Base-by-base conservation (phyloP, 1,284 basidiomycete species). In the Pascua guehoae region DNA sequence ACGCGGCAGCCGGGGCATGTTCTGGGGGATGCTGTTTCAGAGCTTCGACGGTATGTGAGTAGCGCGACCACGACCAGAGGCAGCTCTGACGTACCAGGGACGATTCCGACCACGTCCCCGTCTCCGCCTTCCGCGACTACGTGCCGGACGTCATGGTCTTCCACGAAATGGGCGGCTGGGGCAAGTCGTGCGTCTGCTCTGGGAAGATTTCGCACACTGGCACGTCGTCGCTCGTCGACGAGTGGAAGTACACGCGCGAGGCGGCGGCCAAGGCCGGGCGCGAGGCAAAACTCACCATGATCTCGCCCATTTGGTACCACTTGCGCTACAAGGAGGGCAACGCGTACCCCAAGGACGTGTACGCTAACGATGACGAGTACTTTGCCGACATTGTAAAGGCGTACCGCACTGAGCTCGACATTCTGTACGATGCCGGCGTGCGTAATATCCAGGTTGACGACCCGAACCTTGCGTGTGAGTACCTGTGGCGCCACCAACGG, bases 291-390 rank as follows among this genome's bases (percentile, higher is more conserved):
- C 73, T 90, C 60, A 89, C 87, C 10, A 82, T 89, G 73, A 87
- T 84, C 63, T 83, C 86, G 0, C 88, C 88, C 4, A 84, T 85
- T 24, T 88, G 87, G 88, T 87, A 84, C 73, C 87, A 88, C 70
- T 81, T 88, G 51, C 83, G 70, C 15, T 67, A 72, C 63, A 57
- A 57, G 39, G 65, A 69, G 50, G 64, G 63, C 41, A 61, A 70
- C 32, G 64, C 61, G 37, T 63, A 60, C 56, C 57, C 62, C 9
- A n/a, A 50, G 24, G 55, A 51, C 37, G 54, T 57, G 32, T 72
- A 67, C 59, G 52, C 59, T 16, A 64, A 64, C 53, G 50, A 70
- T 42, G 63, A 69, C 41, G 66, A 65, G 39, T 72, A 70, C 65
- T 72, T 70, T 56, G 80, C 82, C 51, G 88, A 89, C 70, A 77